Evolutionary conservation across 768 basidiomycete species (phyloP), one percentile per base, ranked within the genome.

Genomic region (Hypholoma fasciculare): DNA sequence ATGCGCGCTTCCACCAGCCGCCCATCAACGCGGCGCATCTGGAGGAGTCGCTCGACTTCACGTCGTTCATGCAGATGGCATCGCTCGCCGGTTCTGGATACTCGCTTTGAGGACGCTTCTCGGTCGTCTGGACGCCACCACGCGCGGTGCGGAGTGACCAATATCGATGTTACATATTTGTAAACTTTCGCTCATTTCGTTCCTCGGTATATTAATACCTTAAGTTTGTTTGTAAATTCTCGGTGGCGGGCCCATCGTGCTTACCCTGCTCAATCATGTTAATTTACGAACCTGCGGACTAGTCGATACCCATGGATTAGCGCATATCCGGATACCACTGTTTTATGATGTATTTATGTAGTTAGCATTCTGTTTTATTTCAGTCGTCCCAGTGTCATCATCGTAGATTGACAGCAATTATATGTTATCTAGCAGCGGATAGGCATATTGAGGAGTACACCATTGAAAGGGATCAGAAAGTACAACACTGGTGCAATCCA

Each of bases 31-130:
- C 65, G 47, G 65, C 68, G 54, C 69, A 72, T 65, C 63, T 61
- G 5, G 63, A 63, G 30, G 63, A 69, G 60, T 65, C 70, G 58
- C 61, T 71, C 19, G 70, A 71, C 52, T 75, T 75, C 59, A 72
- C 72, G 47, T 65, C 72, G 34, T 69, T 76, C 65, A 47, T 54
- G 44, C 44, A 38, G 2, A 72, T 76, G 72, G 66, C 66, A 51
- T 70, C 73, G 9, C 61, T 74, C 17, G 66, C 68, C 9, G 63
- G 64, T 30, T n/a, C 23, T 9, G 39, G 26, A 9, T 74, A 72
- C 57, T 59, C 66, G 49, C 65, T 73, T 49, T 71, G 58, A 69
- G 27, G 30, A 20, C 23, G 23, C 23, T 23, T n/a, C 34, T 34
- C 38, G 30, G 9, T 9, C 2, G 9, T 34, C 30, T 34, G 30